phyloP scores from a whole-genome alignment of 192 early-diverging fungal species.

The Endogone sp. region DNA sequence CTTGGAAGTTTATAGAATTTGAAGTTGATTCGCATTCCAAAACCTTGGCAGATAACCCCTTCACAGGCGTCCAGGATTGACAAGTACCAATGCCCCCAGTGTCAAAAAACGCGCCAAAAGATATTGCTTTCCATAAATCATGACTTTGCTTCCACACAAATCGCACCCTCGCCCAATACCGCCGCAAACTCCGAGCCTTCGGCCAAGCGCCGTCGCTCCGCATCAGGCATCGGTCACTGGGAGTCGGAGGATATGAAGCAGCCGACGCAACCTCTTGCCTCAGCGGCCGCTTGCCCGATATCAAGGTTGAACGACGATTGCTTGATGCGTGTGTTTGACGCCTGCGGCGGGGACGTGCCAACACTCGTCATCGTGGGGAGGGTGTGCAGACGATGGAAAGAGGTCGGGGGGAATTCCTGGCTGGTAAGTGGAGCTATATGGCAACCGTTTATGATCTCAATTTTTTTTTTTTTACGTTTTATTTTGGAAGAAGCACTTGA shows the following conservation, averaged over 20 bases:
- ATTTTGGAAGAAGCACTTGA: too few relatives aligned
- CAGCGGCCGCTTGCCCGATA: neutral
- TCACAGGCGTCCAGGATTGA: neutral
- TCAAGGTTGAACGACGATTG: neutral
- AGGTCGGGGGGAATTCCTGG: neutral
- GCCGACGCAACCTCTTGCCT: too few relatives aligned
- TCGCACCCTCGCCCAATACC: neutral
- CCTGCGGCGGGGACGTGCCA: neutral
- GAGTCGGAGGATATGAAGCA: too few relatives aligned
- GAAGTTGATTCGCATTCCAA: neutral
- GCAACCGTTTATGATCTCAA: too few relatives aligned
- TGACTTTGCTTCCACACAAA: neutral
- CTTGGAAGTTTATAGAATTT: neutral
- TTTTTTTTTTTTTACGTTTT: too few relatives aligned
- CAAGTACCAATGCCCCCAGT: neutral
- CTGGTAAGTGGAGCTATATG: neutral
- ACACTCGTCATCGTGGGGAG: neutral
- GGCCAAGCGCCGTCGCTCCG: neutral
- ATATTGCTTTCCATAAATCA: neutral
- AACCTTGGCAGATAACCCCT: neutral
- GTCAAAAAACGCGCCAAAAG: neutral
- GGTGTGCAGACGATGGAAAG: neutral
- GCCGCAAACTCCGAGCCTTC: neutral
- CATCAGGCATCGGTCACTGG: neutral
- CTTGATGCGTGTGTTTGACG: neutral